These are phyloP conservation scores for Sugiyamaella americana DNA, from an alignment of 805 yeast species.

Conservation along the genomic window DNA sequence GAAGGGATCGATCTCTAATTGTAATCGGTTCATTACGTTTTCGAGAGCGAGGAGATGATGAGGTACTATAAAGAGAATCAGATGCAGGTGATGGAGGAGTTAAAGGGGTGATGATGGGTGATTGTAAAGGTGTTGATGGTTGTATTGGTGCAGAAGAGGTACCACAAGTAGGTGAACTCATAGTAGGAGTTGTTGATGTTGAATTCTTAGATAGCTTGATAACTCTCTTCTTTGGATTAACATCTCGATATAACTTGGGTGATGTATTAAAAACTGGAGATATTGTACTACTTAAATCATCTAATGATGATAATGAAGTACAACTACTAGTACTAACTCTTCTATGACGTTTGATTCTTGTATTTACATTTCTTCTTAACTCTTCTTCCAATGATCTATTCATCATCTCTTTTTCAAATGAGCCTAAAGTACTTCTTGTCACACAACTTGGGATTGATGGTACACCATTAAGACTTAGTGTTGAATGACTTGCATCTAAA, in stretches of 20 bases:
- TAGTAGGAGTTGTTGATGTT: background rate
- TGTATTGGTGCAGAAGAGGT: slow-evolving; percentile 1
- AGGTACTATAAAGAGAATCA: background rate
- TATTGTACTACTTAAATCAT: no score
- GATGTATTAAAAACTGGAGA: background rate
- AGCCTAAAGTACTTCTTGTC: slow-evolving; percentile 3
- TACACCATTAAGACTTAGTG: background rate
- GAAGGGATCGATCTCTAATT: background rate
- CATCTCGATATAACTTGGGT: background rate
- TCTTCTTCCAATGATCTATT: background rate
- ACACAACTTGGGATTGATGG: slow-evolving; percentile 1
- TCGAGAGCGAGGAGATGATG: background rate
- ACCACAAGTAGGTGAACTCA: background rate
- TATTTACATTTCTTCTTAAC: background rate
- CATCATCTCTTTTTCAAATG: background rate
- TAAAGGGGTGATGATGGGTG: slow-evolving; percentile 2
- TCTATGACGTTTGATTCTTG: background rate
- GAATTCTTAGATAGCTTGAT: slow-evolving; percentile 4
- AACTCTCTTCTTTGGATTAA: slow-evolving; percentile 1
- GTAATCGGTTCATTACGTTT: background rate
- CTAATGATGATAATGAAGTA: background rate
- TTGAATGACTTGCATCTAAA: slow-evolving; percentile 1
- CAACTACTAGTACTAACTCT: background rate
- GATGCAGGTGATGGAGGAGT: slow-evolving; percentile 1
- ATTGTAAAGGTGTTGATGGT: background rate